These are phyloP conservation scores for Aureobasidium vineae DNA, from an alignment of 2,329 filamentous ascomycete species.

Conservation along the genomic window DNA sequence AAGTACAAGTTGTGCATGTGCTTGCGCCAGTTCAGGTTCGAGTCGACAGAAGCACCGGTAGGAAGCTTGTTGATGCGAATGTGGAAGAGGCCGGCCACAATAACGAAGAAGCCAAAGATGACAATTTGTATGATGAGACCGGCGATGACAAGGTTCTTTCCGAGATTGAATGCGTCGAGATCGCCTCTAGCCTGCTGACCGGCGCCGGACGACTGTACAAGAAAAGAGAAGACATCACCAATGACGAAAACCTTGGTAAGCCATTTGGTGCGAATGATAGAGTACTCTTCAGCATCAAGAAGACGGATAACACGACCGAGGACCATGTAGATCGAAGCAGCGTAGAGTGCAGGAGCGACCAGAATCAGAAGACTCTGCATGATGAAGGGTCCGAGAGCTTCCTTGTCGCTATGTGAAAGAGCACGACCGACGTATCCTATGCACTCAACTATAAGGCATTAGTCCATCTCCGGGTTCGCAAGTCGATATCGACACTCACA, in stretches of 20 bases:
- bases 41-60: constrained; percentile 29
- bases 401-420: constrained; percentile 38
- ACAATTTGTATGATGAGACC: constrained; percentile 53
- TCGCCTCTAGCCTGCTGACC: constrained; percentile 40
- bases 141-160: constrained; percentile 48
- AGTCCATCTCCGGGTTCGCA: not conserved
- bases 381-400: constrained; percentile 43
- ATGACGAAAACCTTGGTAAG: constrained; percentile 51
- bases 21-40: constrained; percentile 40
- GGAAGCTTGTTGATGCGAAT: constrained; percentile 31
- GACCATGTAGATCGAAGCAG: constrained; percentile 52
- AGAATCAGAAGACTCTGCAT: constrained; percentile 49
- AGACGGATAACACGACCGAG: constrained; percentile 48
- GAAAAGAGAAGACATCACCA: constrained; percentile 51
- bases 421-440: constrained; percentile 55
- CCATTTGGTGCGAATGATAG: constrained; percentile 46
- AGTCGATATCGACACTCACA: constrained; percentile 42
- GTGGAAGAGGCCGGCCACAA: constrained; percentile 36
- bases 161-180: constrained; percentile 38
- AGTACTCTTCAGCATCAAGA: constrained; percentile 43
- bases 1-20: constrained; percentile 47
- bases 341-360: constrained; percentile 51
- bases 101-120: constrained; percentile 53
- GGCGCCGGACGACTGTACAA: constrained; percentile 48
- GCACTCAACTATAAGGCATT: constrained; percentile 42